These are phyloP conservation scores for Orbilia blumenaviensis DNA, from an alignment of 2,329 filamentous ascomycete species.

Conservation along the genomic window DNA sequence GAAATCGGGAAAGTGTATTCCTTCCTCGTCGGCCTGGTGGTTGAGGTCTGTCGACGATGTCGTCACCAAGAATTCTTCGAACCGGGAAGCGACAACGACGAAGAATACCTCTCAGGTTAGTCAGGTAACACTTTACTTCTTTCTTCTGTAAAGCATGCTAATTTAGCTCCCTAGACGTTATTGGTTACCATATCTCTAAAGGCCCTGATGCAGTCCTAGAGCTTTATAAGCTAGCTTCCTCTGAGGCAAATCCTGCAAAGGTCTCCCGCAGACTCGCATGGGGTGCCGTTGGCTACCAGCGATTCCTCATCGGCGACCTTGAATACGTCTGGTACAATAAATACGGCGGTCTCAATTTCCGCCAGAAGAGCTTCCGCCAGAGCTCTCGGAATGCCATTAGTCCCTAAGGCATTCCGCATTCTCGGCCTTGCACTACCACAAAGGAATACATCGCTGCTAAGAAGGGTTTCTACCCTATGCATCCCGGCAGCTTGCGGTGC, in stretches of 20 bases:
- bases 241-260: constrained; percentile 40
- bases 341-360: constrained; percentile 47
- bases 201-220: constrained; percentile 44
- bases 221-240: constrained; percentile 27
- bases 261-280: constrained; percentile 46
- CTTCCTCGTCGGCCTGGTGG: constrained; percentile 47
- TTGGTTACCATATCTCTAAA: constrained; percentile 54
- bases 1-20: constrained; percentile 52
- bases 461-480: background rate
- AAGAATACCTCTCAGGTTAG: constrained; percentile 53
- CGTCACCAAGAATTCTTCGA: constrained; percentile 53
- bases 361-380: constrained; percentile 47
- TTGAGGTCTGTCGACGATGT: constrained; percentile 46
- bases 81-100: constrained; percentile 44
- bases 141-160: background rate
- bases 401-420: background rate
- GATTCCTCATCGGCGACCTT: constrained; percentile 54
- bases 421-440: background rate
- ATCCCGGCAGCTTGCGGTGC: background rate
- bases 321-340: constrained; percentile 53
- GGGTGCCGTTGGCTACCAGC: constrained; percentile 52
- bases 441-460: background rate
- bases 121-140: background rate
- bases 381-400: constrained; percentile 37
- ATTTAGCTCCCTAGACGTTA: constrained; percentile 30